phyloP scores from a whole-genome alignment of 306 rosid species.

The Medicago truncatula region MtrunA17r5.0-ANR NC_053047.1:2636501-2637000 shows the following conservation, averaged over 20 bases:
- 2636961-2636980: too few relatives aligned
- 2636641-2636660: conserved; percentile 44
- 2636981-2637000: too few relatives aligned
- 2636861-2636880: neutral
- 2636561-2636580: conserved; percentile 72
- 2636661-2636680: conserved; percentile 32
- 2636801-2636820: neutral
- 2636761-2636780: conserved; percentile 17
- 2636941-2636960: too few relatives aligned
- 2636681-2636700: conserved; percentile 36
- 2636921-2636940: too few relatives aligned
- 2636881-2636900: too few relatives aligned
- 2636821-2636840: neutral
- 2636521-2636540: conserved; percentile 62
- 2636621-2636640: neutral
- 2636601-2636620: conserved; percentile 46
- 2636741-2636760: conserved; percentile 39
- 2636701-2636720: conserved; percentile 9
- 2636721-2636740: conserved; percentile 17
- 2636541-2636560: conserved; percentile 59
- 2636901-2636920: too few relatives aligned
- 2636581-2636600: conserved; percentile 50
- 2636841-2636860: too few relatives aligned
- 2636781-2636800: conserved; percentile 1
- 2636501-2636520: conserved; percentile 54